Conservation (phyloP, 345 rosid genomes). For the Lagerstroemia speciosa region DNA sequence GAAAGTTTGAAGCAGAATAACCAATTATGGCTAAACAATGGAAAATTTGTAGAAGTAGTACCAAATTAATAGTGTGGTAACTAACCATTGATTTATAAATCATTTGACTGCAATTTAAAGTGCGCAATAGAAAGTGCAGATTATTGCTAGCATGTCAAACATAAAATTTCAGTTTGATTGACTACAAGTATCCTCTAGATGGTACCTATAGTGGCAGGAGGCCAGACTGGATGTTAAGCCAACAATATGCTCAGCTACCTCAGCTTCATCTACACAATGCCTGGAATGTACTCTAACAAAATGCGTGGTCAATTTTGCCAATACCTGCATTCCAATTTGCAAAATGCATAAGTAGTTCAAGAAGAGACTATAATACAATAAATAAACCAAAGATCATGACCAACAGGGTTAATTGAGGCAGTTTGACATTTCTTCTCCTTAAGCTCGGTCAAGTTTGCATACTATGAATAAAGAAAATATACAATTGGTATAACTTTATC, state of each 20-base stretch:
- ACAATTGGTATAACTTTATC: too few species aligned
- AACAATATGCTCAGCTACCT: slow-evolving; percentile 79
- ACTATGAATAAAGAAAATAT: neutral
- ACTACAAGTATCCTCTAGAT: neutral
- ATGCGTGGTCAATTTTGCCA: slow-evolving; percentile 71
- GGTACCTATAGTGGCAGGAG: slow-evolving; percentile 74
- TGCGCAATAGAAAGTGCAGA: neutral
- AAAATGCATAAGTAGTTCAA: slow-evolving; percentile 1
- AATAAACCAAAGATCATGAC: neutral
- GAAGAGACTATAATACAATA: neutral
- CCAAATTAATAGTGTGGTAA: too few species aligned
- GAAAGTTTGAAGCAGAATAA: neutral
- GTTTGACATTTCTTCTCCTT: too few species aligned
- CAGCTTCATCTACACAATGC: slow-evolving; percentile 89
- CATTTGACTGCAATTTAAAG: neutral
- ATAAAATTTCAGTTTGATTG: neutral
- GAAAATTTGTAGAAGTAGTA: too few species aligned
- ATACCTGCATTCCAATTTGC: slow-evolving; percentile 31
- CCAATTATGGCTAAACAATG: too few species aligned
- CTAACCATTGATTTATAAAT: neutral
- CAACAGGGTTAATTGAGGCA: too few species aligned
- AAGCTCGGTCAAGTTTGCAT: too few species aligned
- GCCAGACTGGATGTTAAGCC: slow-evolving; percentile 82
- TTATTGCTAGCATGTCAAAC: neutral
- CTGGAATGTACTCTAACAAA: slow-evolving; percentile 64